Evolutionary conservation across 2,329 filamentous ascomycete genomes (phyloP).

Genomic region (Curvularia lunata): DNA sequence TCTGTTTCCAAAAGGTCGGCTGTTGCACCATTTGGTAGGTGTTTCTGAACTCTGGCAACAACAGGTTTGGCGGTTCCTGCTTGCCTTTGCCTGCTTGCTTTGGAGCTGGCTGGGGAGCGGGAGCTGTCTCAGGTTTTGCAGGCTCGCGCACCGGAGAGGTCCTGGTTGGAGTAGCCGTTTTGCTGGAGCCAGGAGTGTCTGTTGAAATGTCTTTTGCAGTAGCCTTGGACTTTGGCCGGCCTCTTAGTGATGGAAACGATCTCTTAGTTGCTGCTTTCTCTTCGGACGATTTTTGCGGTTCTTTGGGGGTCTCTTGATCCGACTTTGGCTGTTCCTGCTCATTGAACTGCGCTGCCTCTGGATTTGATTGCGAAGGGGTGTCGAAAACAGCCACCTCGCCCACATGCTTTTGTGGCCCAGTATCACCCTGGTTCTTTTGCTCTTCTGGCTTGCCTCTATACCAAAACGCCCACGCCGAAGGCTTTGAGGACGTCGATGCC

Average conservation of each 20-base stretch:
- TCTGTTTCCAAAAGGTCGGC: conserved; percentile 54
- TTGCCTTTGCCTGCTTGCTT: conserved; percentile 35
- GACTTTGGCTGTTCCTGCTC: conserved; percentile 45
- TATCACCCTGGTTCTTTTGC: conserved; percentile 61
- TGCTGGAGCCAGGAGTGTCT: conserved; percentile 45
- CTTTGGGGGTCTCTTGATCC: conserved; percentile 25
- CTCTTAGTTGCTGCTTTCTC: conserved; percentile 34
- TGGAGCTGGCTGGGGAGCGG: conserved; percentile 34
- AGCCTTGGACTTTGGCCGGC: conserved; percentile 37
- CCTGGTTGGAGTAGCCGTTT: conserved; percentile 43
- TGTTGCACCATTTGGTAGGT: conserved; percentile 64
- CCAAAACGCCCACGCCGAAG: conserved; percentile 83
- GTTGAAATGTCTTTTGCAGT: conserved; percentile 24
- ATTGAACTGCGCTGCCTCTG: conserved; percentile 60
- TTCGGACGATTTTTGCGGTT: conserved; percentile 22
- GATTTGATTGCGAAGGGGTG: conserved; percentile 58
- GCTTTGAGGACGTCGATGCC: conserved; percentile 52
- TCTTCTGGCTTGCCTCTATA: conserved; percentile 63
- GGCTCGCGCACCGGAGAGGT: conserved; percentile 36
- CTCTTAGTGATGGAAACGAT: conserved; percentile 42
- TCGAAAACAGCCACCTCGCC: conserved; percentile 58
- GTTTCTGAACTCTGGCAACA: conserved; percentile 72
- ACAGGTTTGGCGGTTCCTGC: conserved; percentile 62
- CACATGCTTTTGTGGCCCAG: conserved; percentile 63
- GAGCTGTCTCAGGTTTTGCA: conserved; percentile 33